Evolutionary conservation across 192 early-diverging fungal genomes (phyloP), one percentile per base, ranked within the genome.

Genomic region (Backusella tarrabulga): DNA sequence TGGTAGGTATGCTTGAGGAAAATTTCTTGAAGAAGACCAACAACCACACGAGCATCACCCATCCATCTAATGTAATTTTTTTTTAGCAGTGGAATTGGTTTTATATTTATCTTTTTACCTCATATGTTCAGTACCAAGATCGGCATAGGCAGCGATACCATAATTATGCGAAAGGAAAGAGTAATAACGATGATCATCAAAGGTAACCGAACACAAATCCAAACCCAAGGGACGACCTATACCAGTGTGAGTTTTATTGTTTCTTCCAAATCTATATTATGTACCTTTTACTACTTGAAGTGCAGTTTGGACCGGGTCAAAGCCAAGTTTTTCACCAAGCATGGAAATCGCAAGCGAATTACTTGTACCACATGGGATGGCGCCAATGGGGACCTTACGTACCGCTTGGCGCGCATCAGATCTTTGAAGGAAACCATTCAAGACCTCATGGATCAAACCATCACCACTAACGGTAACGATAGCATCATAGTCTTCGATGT

Each of bases 391-490:
- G 4, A 92, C 71, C 34, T 85, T 82, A 38, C 85, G 76, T 0
- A 90, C 88, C 15, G 79, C 68, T 38, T 85, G 60, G 29, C 85
- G 68, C 73, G 89, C 91, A 79, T 96, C 93, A 2, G 87, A 80
- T 29, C 93, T 85, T 67, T 86, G 81, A 83, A 96, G 81, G 14
- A 95, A 83, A 1, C 93, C 95, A 71, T 96, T 93, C 41, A 94
- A 83, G 12, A 95, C 80, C 79, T 96, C 95, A 66, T 96, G 92
- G 34, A 94, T 84, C 8, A 94, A 87, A 4, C 95, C 95, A 79
- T 96, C 95, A 21, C 95, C 95, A 83, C 89, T 89, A 54, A 95
- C 83, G 29, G 89, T 86, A 6, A 91, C 82, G 32, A 93, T 83
- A 6, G 90, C 87, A 41, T 87, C 87, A 68, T 88, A 96, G 5